Conservation (phyloP, 495 filamentous ascomycete genomes). For the Massariosphaeria phaeospora region DNA sequence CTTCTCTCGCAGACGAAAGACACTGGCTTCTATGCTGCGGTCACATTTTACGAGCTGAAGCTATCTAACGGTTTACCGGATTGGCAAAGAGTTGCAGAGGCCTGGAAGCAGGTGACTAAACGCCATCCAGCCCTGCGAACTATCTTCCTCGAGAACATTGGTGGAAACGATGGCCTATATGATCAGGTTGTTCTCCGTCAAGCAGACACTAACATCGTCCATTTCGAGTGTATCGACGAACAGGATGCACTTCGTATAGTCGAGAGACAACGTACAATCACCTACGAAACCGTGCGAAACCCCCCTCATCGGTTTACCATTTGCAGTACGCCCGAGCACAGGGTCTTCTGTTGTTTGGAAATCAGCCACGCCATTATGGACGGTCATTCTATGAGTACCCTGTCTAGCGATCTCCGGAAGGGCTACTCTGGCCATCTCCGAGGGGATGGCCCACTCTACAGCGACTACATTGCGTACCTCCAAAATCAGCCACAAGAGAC, state of each 20-base stretch:
- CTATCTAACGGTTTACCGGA: conserved; percentile 28
- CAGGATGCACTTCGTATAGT: conserved; percentile 10
- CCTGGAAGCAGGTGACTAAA: conserved; percentile 48
- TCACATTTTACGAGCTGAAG: conserved; percentile 57
- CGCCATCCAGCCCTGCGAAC: conserved; percentile 52
- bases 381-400: conserved; percentile 27
- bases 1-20: conserved; percentile 57
- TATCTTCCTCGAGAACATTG: conserved; percentile 47
- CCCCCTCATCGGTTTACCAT: conserved; percentile 31
- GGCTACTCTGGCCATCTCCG: conserved; percentile 12
- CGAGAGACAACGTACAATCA: conserved; percentile 11
- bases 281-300: conserved; percentile 22
- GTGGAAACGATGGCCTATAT: conserved; percentile 44
- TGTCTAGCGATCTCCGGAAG: conserved; percentile 20
- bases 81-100: conserved; percentile 39
- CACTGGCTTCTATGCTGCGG: conserved; percentile 55
- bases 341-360: conserved; percentile 29
- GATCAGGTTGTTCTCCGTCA: conserved; percentile 50
- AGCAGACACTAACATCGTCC: conserved; percentile 4
- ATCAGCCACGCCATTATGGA: conserved; percentile 34
- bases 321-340: conserved; percentile 8
- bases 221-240: conserved; percentile 17
- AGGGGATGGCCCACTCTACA: conserved; percentile 25
- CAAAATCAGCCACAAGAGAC: conserved; percentile 37
- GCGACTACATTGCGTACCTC: conserved; percentile 30